These are phyloP conservation scores for Cercospora sesami DNA, from an alignment of 2,329 filamentous ascomycete genomes.

Conservation along the genomic window DNA sequence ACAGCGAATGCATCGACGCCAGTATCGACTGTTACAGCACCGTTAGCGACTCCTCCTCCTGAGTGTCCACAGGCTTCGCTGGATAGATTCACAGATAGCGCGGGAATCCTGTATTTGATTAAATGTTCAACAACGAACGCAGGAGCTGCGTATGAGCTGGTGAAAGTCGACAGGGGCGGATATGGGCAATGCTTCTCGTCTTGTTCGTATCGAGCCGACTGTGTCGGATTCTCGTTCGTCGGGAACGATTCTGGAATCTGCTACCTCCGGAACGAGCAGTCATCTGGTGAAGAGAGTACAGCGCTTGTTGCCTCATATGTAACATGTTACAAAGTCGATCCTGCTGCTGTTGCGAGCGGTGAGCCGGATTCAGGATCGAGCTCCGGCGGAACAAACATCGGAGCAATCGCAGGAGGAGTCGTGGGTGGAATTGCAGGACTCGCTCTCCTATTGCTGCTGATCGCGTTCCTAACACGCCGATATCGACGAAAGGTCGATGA, in stretches of 20 bases:
- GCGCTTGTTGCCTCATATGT: conserved; percentile 31
- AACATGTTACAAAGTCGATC: conserved; percentile 28
- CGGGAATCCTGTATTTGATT: conserved; percentile 32
- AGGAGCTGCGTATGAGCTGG: conserved; percentile 25
- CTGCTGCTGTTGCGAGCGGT: conserved; percentile 19
- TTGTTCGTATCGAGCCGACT: conserved; percentile 29
- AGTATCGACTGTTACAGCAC: conserved; percentile 14
- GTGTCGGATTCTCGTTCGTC: conserved; percentile 35
- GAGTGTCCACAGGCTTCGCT: conserved; percentile 30
- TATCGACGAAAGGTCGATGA: conserved; percentile 15
- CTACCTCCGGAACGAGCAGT: conserved; percentile 31
- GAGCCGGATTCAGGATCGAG: neutral
- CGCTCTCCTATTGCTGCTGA: conserved; percentile 11
- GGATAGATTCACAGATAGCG: conserved; percentile 29
- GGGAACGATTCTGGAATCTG: conserved; percentile 33
- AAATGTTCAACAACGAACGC: conserved; percentile 34
- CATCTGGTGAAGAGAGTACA: conserved; percentile 24
- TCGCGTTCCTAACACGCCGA: conserved; percentile 17
- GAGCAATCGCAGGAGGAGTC: conserved; percentile 23
- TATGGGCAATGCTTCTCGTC: conserved; percentile 36
- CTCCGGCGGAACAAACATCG: conserved; percentile 11
- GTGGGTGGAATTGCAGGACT: conserved; percentile 20
- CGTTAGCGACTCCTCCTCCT: conserved; percentile 20
- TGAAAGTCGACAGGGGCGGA: conserved; percentile 30
- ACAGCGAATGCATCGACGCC: conserved; percentile 11